Evolutionary conservation across 2,329 filamentous ascomycete species (phyloP).

Genomic region (Harringtonia lauricola): DNA sequence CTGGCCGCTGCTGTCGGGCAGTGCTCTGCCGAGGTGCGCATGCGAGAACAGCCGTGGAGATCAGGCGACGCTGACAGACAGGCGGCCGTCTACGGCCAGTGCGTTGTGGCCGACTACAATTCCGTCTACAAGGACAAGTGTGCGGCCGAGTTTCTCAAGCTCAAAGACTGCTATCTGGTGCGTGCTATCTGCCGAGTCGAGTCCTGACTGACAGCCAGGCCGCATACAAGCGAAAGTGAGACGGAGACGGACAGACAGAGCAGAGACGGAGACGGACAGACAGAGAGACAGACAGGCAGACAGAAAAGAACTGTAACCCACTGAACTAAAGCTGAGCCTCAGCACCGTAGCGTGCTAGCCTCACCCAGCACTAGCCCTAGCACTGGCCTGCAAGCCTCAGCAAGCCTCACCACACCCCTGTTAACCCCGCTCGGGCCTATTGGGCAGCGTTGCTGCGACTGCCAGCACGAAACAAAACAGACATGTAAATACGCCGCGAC

Average conservation of each 20-base stretch:
- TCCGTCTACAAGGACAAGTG: conserved; percentile 88
- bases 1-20: conserved; percentile 42
- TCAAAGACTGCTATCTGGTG: conserved; percentile 86
- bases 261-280: neutral
- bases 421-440: no score
- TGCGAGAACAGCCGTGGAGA: neutral
- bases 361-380: no score
- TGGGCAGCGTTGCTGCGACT: no score
- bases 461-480: no score
- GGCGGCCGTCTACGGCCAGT: conserved; percentile 83
- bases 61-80: conserved; percentile 23
- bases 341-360: no score
- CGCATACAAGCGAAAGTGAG: conserved; percentile 6
- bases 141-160: conserved; percentile 65
- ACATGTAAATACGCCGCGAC: no score
- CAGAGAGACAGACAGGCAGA: neutral
- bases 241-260: neutral
- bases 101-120: conserved; percentile 82
- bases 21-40: conserved; percentile 41
- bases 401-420: no score
- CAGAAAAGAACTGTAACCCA: neutral
- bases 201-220: conserved; percentile 1
- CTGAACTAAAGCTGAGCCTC: no score
- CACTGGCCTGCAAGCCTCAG: no score
- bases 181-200: conserved; percentile 13